Base-by-base conservation (phyloP, 1,284 basidiomycete species). In the Apiotrichum montevideense region DNA sequence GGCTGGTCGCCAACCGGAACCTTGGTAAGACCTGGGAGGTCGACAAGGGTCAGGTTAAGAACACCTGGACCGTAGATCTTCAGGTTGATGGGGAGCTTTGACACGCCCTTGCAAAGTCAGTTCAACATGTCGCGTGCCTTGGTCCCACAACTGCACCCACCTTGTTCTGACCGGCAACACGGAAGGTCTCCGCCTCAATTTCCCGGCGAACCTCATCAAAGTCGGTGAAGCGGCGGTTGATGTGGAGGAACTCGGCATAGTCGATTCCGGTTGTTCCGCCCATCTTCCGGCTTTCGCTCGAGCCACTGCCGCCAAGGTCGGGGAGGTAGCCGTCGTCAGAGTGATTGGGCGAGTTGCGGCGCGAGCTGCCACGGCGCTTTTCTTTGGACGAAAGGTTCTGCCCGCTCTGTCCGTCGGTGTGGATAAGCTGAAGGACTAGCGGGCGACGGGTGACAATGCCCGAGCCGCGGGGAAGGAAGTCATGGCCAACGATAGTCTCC, bases 151-250 rank as follows among this genome's bases (percentile, higher is more conserved):
- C 14, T 13, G 39, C 13, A 49, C 72, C 11, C 57, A 75, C 75
- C 72, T 98, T 99, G 79, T 98, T 98, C 81, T 98, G 94, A 0
- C 95, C 95, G 0, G 96, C 95, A 34, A 99, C 95, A 46, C 95
- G 82, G 75, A 88, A 94, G 2, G 96, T 98, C 80, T 99, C 96
- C 73, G 92, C 89, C 78, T 98, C 95, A 63, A 99, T 98, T 79
- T 99, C 96, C 64, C 87, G 87, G 41, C 93, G 83, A 65, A 98
- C 89, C 68, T 98, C 94, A 54, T 83, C 81, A 72, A 96, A 98
- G 72, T 98, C 94, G 47, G 91, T 94, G 78, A 95, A 98, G 51
- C 89, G 85, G 73, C 91, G 91, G 82, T 98, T 93, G 62, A 95
- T 82, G 76, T 98, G 95, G 35, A 98, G 82, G 77, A 98, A 98